Evolutionary conservation across 2,329 filamentous ascomycete species (phyloP), one percentile per base, ranked within the genome.

Genomic region (Apiospora arundinis): DNA sequence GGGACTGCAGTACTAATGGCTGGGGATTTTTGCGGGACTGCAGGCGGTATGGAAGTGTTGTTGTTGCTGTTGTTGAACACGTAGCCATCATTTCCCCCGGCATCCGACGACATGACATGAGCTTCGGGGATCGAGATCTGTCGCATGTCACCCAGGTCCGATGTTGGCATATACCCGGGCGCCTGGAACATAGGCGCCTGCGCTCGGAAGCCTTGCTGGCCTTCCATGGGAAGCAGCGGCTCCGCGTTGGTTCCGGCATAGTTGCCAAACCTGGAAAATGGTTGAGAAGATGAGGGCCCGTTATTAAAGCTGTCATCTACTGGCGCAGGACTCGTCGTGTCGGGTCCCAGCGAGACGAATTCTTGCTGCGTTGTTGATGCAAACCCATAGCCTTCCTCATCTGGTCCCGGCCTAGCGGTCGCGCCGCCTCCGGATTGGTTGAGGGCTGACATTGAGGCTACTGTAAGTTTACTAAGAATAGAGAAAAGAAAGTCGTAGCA

Each of bases 221-320:
- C 52, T 37, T 60, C 28, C 56, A 40, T 23, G 18, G 56, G 56
- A 40, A 63, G 56, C 18, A 63, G 56, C 56, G 56, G 56, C 18
- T 63, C 56, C 3, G 11, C 56, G 4, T 23, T 40, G 2, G 56
- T 14, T 9, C 18, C 32, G 4, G 32, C 21, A 12, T 40, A 12
- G 2, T 7, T 40, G 21, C 56, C 56, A 18, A 63, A 63, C 6
- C 56, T 28, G 18, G 32, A 18, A 9, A 63, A 63, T 1, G 56
- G 56, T 11, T 40, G 56, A 11, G 32, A 40, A 7, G 56, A 37
- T 1, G 56, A 14, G 2, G 12, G 1, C 18, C n/a, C 21, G 6
- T 32, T 40, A 2, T 40, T 63, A 1, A 63, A 14, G 3, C 56
- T 63, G 32, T 14, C 18, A 1, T 11, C 18, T 4, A 63, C 56